phyloP scores from a whole-genome alignment of 176 grass and related monocot genomes.

The Triticum turgidum region DNA sequence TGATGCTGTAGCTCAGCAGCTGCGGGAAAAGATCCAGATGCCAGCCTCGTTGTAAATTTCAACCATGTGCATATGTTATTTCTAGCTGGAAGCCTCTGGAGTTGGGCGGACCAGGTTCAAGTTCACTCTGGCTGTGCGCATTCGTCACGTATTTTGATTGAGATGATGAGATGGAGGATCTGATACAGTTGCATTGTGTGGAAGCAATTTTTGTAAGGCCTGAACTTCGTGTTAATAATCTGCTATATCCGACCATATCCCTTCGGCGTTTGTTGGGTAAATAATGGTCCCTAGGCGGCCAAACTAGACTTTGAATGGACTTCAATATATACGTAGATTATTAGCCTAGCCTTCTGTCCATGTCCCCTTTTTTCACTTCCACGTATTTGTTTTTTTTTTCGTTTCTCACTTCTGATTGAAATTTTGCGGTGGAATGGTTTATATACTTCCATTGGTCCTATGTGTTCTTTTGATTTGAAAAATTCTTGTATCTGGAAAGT shows the following conservation, averaged over 20 bases:
- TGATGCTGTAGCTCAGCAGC: constrained; percentile 63
- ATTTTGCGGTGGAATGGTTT: too few relatives aligned
- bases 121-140: background rate
- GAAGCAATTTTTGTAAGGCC: background rate
- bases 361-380: too few relatives aligned
- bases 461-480: too few relatives aligned
- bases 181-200: background rate
- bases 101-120: background rate
- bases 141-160: constrained; percentile 23
- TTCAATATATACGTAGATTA: background rate
- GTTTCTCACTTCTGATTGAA: too few relatives aligned
- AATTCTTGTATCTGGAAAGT: too few relatives aligned
- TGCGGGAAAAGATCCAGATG: constrained; percentile 50
- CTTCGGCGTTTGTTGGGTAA: background rate
- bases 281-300: background rate
- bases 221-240: constrained; percentile 10
- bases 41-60: constrained; percentile 34
- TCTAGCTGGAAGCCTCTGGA: background rate
- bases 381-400: background rate
- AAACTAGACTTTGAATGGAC: background rate
- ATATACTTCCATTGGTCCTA: too few relatives aligned
- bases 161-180: background rate
- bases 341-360: background rate
- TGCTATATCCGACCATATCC: background rate
- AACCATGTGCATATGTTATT: background rate